Evolutionary conservation across 2,329 filamentous ascomycete species (phyloP), one percentile per base, ranked within the genome.

Genomic region (Fusarium sacchari): DNA sequence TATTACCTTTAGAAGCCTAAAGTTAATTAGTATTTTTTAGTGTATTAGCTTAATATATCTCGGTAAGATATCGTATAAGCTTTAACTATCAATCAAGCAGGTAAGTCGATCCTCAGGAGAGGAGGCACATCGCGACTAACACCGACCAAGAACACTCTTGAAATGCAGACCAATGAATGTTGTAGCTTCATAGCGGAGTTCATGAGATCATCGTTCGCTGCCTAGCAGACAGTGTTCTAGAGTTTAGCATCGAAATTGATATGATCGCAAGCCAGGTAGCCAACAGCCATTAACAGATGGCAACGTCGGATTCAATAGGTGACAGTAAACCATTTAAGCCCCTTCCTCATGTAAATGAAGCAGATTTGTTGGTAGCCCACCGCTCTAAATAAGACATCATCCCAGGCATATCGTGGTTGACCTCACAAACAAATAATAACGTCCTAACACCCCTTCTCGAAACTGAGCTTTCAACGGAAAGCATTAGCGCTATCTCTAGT

Each of bases 201-300:
- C 6, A 39, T 14, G 15, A 2, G 4, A 2, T 8, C 17, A 17
- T 39, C 10, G 0, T 17, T 14, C 17, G 18, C 3, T 5, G 50
- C n/a, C 7, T 5, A 13, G 0, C 2, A 39, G 7, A 5, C n/a
- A 6, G 0, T 3, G 6, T 1, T 20, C 0, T 26, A 53, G 34
- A 13, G 18, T n/a, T 7, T 1, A 42, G 26, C 20, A 30, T 40
- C 30, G 6, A 14, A 7, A 14, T n/a, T 30, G 3, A 3, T 11
- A n/a, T 18, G 7, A 18, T 1, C 7, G 18, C 6, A 8, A 4
- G 15, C 8, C 3, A 24, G 12, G 5, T 5, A 20, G 18, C 4
- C 17, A 36, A 20, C 9, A 15, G 3, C 3, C 5, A 22, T 8
- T 15, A 8, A 8, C 1, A 12, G 12, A 26, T 12, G 32, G 9